Base-by-base conservation (phyloP, 148 eudicot species). In the Linanthus parryae region DNA sequence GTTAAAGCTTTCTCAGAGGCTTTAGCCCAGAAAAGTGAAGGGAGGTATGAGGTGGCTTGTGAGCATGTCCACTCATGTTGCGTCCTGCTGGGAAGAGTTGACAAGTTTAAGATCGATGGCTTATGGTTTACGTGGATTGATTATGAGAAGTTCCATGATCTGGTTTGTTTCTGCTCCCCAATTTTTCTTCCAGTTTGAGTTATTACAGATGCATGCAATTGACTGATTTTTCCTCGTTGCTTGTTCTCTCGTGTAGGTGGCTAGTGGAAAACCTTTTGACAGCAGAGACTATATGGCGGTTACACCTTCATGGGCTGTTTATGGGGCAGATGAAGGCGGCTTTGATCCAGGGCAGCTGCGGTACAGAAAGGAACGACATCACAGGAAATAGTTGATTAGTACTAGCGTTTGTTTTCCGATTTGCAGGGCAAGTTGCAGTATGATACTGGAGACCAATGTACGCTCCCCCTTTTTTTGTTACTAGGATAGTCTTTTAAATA, bases 101-200 rank as follows among this genome's bases (percentile, higher is more conserved):
- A 78, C 8, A 92, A 84, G 59, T 92, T 88, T 62, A 92, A 84
- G 81, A 36, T 92, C 21, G 28, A 92, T 35, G 96, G 88, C 48
- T 95, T 77, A 56, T 92, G 99, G 99, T 71, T 64, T 80, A 92
- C 99, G 19, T 92, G 99, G 99, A 92, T 92, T 53, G 96, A 88
- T 67, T 92, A 92, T 53, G 96, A 92, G 41, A 92, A 82, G 81
- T 92, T 92, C 66, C 99, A 92, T 31, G 80, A 92, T 70, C 71
- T 92, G 96, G 98, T 92, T 42, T 15, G 83, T 75, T 22, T 44
- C 58, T 35, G 5, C 23, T 5, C 20, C 45, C 22, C 14, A 8
- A 17, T 15, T 31, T 22, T 43, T 43, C 16, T 18, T 22, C 29
- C 1, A n/a, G 25, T 45, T 12, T 27, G 4, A 26, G 11, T 15